Conservation (phyloP, 768 basidiomycete genomes). For the Cystoderma amianthinum region DNA sequence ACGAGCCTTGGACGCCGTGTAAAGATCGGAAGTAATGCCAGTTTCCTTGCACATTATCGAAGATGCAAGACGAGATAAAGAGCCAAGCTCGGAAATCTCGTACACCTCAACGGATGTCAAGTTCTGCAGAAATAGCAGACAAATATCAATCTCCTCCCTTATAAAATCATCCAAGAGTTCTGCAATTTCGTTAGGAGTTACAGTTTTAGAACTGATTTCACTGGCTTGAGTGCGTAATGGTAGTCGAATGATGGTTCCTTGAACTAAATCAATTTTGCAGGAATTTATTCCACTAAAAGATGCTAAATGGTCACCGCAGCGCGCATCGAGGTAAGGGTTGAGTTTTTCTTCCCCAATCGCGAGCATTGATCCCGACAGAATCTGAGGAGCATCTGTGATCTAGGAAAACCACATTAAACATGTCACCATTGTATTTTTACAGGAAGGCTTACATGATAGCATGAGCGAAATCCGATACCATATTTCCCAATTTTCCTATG, state of each 20-base stretch:
- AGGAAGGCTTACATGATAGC: conserved; percentile 35
- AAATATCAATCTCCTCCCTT: conserved; percentile 27
- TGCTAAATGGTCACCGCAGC: conserved; percentile 16
- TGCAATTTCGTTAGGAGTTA: conserved; percentile 23
- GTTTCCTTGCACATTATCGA: conserved; percentile 9
- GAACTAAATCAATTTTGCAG: conserved; percentile 14
- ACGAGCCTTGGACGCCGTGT: background rate
- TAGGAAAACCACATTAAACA: conserved; percentile 9
- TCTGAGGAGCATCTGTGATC: conserved; percentile 44
- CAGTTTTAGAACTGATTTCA: conserved; percentile 24
- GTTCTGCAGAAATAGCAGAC: conserved; percentile 34
- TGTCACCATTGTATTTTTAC: background rate
- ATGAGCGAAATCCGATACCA: conserved; percentile 42
- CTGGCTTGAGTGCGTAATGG: conserved; percentile 30
- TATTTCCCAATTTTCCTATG: conserved; percentile 46
- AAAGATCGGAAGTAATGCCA: background rate
- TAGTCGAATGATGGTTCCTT: conserved; percentile 38
- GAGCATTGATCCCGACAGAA: conserved; percentile 31
- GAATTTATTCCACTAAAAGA: background rate
- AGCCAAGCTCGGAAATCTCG: conserved; percentile 23
- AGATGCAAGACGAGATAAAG: conserved; percentile 7
- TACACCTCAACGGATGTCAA: conserved; percentile 31
- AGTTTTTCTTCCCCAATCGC: conserved; percentile 16
- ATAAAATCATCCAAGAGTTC: conserved; percentile 34
- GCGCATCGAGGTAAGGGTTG: background rate